Percentiles rank a stretch among this genome's conserved stretches.
Evolutionary conservation across 257 asterid species (phyloP).

Genomic region (Scutellaria minor): DNA sequence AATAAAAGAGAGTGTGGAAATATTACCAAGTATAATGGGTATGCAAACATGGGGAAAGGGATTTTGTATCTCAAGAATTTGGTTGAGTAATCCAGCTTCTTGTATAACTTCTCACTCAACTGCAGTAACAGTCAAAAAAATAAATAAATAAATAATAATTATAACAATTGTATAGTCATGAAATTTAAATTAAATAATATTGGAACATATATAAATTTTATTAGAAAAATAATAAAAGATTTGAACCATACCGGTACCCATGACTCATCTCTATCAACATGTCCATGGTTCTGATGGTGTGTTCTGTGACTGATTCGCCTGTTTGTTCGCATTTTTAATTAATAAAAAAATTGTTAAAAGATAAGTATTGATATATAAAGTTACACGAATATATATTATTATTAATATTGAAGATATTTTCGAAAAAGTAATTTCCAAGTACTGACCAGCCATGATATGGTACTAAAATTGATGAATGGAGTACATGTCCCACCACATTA

Average conservation of each 20-base stretch:
- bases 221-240: not conserved
- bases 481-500: conserved; percentile 62
- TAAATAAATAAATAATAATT: not conserved
- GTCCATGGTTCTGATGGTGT: conserved; percentile 79
- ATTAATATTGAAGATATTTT: not conserved
- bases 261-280: conserved; percentile 74
- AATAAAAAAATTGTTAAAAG: not conserved
- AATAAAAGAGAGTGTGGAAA: not conserved
- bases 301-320: conserved; percentile 81
- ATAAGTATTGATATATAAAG: too few species aligned
- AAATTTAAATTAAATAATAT: not conserved
- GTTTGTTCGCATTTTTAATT: not conserved
- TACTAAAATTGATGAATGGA: conserved; percentile 68
- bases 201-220: not conserved
- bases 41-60: conserved; percentile 75
- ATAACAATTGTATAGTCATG: not conserved
- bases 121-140: conserved; percentile 26
- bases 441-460: conserved; percentile 74
- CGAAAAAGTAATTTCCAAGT: conserved; percentile 5
- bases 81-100: conserved; percentile 51
- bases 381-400: not conserved
- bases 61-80: conserved; percentile 57
- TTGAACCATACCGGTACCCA: conserved; percentile 62
- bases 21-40: conserved; percentile 65
- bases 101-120: conserved; percentile 57